Evolutionary conservation across 2,329 filamentous ascomycete species (phyloP).

Genomic region (Colletotrichum sp.): DNA sequence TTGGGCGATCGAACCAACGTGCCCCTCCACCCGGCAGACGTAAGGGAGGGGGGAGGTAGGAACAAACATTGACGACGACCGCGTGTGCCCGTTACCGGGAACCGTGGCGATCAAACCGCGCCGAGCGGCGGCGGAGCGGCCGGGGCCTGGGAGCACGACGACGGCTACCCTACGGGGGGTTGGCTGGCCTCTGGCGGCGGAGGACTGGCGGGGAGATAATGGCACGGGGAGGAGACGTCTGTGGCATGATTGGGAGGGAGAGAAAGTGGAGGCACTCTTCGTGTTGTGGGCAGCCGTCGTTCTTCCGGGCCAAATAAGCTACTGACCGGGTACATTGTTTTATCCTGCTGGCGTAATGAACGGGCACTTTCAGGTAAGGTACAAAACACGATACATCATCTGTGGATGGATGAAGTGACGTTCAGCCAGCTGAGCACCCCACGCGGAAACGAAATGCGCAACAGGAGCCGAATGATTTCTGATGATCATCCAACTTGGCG

Average conservation of each 20-base stretch:
- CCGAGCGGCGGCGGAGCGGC: background rate
- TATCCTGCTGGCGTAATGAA: background rate
- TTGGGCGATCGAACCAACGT: background rate
- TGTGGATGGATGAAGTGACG: background rate
- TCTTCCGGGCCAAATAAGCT: background rate
- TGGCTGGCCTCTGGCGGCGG: too few relatives aligned
- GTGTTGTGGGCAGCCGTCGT: background rate
- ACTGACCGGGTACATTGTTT: background rate
- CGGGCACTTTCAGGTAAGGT: background rate
- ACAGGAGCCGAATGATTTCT: background rate
- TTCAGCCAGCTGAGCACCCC: background rate
- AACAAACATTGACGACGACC: background rate
- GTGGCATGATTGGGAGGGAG: background rate
- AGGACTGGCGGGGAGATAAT: background rate
- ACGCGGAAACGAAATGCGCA: background rate
- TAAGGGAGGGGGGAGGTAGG: background rate
- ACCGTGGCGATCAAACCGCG: constrained; percentile 17
- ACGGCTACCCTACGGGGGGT: background rate
- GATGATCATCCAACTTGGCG: background rate
- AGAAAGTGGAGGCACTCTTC: background rate
- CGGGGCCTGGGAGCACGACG: constrained; percentile 3
- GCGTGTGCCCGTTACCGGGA: background rate
- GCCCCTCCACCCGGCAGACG: background rate
- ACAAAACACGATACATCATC: background rate
- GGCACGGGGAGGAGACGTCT: background rate